A percentile compares a stretch with the other conserved stretches of the same genome.
Conservation (phyloP, 768 basidiomycete genomes). For the Boletus rufocinnamomeus region DNA sequence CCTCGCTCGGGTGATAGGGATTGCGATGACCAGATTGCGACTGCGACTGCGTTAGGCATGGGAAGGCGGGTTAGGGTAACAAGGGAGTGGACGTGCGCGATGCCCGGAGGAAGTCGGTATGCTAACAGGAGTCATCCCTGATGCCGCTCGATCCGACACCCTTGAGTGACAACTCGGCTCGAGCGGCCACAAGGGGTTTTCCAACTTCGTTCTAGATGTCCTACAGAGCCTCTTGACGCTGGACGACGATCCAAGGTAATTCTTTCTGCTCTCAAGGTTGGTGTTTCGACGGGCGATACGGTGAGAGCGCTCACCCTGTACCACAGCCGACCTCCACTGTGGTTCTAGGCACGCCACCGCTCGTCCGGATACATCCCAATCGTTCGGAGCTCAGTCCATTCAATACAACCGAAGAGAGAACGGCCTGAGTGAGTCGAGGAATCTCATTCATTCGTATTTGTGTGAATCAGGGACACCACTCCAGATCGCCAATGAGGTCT, state of each 20-base stretch:
- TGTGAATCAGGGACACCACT: not conserved
- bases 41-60: not conserved
- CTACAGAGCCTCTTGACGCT: not conserved
- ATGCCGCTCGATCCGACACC: not conserved
- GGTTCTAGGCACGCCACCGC: not conserved
- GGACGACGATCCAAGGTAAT: not conserved
- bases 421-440: not conserved
- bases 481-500: not conserved
- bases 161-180: not conserved
- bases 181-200: not conserved
- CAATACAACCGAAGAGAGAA: not conserved
- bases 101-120: not conserved
- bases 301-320: not conserved
- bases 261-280: too few species aligned
- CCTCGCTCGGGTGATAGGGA: constrained; percentile 8
- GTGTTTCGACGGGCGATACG: not conserved
- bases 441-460: not conserved
- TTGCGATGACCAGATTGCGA: not conserved
- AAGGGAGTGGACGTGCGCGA: not conserved
- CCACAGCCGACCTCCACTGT: not conserved
- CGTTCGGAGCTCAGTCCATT: too few species aligned
- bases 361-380: not conserved
- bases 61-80: not conserved
- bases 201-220: not conserved
- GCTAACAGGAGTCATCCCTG: not conserved